Evolutionary conservation across 208 protist genomes (phyloP), one percentile per base, ranked within the genome.

Genomic region (Crithidia acanthocephali): DNA sequence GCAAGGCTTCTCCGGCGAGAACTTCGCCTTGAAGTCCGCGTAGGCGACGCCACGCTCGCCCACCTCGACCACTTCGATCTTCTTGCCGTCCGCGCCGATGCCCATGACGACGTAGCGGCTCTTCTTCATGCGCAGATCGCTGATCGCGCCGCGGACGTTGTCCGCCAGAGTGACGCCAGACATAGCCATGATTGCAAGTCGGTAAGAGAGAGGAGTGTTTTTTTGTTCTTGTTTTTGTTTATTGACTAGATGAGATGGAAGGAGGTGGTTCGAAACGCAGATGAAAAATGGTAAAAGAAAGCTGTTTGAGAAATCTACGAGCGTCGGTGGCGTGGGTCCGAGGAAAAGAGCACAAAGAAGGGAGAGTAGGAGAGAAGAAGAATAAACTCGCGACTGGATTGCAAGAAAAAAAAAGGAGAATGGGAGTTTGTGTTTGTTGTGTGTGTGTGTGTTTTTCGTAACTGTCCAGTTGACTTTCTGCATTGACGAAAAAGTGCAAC

Each of bases 111-210:
- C 85, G 76, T 90, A 97, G 59, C 84, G 83, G 47, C 47, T 68
- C 74, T 91, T 89, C 70, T 94, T 93, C 74, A 96, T 75, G 76
- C 96, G 96, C 16, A 98, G 75, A 27, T 91, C 83, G 50, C 86
- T 81, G 76, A 97, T 88, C 11, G 72, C 80, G 13, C 30, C 47
- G 42, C 87, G 75, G 65, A 90, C 88, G 51, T 93, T 79, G 62
- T 84, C 77, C 47, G 71, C 67, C 28, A 96, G 84, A 72, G 83
- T 88, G 45, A 98, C 85, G 66, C 95, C 95, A 37, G 95, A 96
- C 76, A 93, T 88, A 56, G 88, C 84, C 90, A 95, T 95, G 52
- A 58, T 47, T 65, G 59, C 53, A 27, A n/a, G 44, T 22, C 16
- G 35, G 58, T 58, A 56, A 42, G 61, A 69, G 61, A 63, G 16